A percentile compares a stretch with the other conserved stretches of the same genome.
These are phyloP conservation scores for Leccinum uliginosum DNA, from an alignment of 768 basidiomycete genomes.

Conservation along the genomic window DNA sequence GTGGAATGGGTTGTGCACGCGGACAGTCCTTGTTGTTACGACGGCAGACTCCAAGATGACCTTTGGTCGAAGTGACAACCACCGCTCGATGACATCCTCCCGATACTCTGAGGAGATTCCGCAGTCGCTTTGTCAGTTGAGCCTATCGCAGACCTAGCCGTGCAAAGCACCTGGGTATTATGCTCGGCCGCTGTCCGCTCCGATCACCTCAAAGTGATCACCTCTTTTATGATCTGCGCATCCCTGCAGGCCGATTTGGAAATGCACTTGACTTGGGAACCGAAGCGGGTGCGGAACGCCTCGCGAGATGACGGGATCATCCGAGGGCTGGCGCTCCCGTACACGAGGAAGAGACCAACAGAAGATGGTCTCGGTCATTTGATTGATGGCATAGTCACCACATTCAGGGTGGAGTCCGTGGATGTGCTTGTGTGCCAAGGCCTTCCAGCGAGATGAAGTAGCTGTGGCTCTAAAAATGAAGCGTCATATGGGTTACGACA, in stretches of 20 bases:
- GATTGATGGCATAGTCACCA: slow-evolving; percentile 60
- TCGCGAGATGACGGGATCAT: slow-evolving; percentile 35
- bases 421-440: slow-evolving; percentile 65
- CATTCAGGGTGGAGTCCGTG: slow-evolving; percentile 64
- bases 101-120: slow-evolving; percentile 26
- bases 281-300: slow-evolving; percentile 45
- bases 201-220: slow-evolving; percentile 70
- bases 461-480: slow-evolving; percentile 57
- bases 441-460: slow-evolving; percentile 72
- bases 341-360: slow-evolving; percentile 68
- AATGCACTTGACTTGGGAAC: slow-evolving; percentile 60
- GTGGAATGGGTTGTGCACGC: too few species aligned
- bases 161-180: slow-evolving; percentile 53
- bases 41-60: slow-evolving; percentile 72
- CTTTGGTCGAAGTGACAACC: slow-evolving; percentile 65
- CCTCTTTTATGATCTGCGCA: slow-evolving; percentile 62
- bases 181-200: slow-evolving; percentile 48
- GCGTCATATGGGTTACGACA: slow-evolving; percentile 13
- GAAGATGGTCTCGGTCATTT: slow-evolving; percentile 67
- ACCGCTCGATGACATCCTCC: slow-evolving; percentile 48
- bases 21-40: too few species aligned
- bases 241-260: slow-evolving; percentile 59
- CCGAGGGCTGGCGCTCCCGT: slow-evolving; percentile 48
- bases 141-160: slow-evolving; percentile 63
- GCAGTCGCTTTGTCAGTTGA: slow-evolving; percentile 41